These are phyloP conservation scores for Catenaria anguillulae DNA, from an alignment of 371 early-diverging fungal species.

Conservation along the genomic window DNA sequence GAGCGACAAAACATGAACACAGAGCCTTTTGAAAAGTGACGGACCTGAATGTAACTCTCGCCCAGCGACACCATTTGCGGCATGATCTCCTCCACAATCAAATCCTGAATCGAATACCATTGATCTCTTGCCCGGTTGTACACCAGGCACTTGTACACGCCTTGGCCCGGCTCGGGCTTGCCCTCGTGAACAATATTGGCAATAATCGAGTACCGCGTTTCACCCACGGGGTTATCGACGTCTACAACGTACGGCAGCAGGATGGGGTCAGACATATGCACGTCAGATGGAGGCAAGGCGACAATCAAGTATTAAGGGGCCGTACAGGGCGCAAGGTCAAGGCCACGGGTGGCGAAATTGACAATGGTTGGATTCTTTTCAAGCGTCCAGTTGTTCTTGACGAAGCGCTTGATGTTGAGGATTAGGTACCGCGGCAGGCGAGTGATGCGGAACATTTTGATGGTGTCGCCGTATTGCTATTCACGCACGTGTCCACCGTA, in stretches of 20 bases:
- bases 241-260: background rate
- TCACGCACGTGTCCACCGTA: background rate
- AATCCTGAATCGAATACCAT: constrained; percentile 90
- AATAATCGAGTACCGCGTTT: constrained; percentile 56
- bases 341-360: constrained; percentile 75
- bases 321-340: constrained; percentile 62
- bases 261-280: too few species aligned
- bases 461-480: constrained; percentile 46
- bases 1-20: too few species aligned
- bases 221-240: background rate
- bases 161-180: constrained; percentile 47
- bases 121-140: constrained; percentile 63
- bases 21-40: background rate
- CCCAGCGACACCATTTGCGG: constrained; percentile 88
- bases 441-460: constrained; percentile 55
- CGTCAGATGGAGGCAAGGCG: too few species aligned
- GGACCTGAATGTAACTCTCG: constrained; percentile 85
- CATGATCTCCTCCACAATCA: constrained; percentile 80
- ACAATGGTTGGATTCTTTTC: constrained; percentile 97
- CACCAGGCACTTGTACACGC: constrained; percentile 67
- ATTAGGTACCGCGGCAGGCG: constrained; percentile 73
- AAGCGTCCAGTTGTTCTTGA: constrained; percentile 64
- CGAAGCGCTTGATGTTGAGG: constrained; percentile 80
- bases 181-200: constrained; percentile 90
- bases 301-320: too few species aligned